Evolutionary conservation across 352 stramenopile genomes (phyloP).

Genomic region (Thraustochytrium sp.): DNA sequence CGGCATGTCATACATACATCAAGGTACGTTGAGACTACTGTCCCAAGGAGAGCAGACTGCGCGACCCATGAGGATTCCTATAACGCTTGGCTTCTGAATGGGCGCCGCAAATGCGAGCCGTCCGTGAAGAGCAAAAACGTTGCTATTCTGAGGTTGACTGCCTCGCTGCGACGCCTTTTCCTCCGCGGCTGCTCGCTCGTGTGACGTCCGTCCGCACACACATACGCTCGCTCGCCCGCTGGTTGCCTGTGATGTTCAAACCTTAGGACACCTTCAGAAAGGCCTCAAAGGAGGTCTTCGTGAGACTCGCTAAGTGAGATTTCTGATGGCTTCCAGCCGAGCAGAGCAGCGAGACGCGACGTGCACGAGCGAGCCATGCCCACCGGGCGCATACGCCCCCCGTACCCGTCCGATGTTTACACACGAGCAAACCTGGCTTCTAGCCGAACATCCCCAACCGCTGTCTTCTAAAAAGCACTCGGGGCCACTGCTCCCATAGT

Average conservation of each 20-base stretch:
- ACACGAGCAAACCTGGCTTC: no score
- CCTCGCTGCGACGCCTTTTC: neutral
- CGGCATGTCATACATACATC: neutral
- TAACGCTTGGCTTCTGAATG: conserved; percentile 42
- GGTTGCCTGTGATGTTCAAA: conserved; percentile 26
- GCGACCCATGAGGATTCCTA: conserved; percentile 34
- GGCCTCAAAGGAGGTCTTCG: conserved; percentile 22
- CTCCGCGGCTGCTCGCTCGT: no score
- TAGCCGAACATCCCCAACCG: no score
- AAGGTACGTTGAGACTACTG: neutral
- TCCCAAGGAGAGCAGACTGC: neutral
- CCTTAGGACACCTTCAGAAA: conserved; percentile 45
- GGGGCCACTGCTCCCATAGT: conserved; percentile 2
- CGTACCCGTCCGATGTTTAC: no score
- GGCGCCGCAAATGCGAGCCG: neutral
- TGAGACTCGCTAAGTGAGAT: conserved; percentile 39
- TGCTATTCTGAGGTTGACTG: conserved; percentile 37
- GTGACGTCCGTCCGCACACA: no score
- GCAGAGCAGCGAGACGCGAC: no score
- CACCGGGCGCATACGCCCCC: no score
- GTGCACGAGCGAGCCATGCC: no score
- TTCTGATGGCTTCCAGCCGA: conserved; percentile 35
- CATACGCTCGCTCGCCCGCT: no score
- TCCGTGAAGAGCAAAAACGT: conserved; percentile 28
- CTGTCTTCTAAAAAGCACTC: conserved; percentile 39